A percentile compares a stretch with the other conserved stretches of the same genome.
These are phyloP conservation scores for Phytophthora hibernalis DNA, from an alignment of 352 stramenopile species.

Conservation along the genomic window DNA sequence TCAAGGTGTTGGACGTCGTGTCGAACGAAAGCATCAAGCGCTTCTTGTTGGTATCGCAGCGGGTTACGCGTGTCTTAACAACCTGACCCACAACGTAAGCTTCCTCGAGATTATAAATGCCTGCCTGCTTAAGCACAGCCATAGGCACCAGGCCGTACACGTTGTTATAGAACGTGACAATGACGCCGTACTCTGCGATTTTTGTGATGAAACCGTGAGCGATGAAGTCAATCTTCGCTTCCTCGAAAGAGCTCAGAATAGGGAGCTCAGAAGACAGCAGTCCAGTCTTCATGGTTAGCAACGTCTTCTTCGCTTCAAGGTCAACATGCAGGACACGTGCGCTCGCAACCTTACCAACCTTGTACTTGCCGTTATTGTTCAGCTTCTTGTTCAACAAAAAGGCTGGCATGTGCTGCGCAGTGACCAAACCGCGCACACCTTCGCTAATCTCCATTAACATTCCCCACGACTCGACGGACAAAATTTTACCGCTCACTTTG, in stretches of 20 bases:
- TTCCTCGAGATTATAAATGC: slow-evolving; percentile 85
- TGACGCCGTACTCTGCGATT: slow-evolving; percentile 92
- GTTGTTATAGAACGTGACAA: slow-evolving; percentile 97
- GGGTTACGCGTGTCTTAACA: slow-evolving; percentile 80
- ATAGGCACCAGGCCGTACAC: slow-evolving; percentile 94
- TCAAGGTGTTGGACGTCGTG: slow-evolving; percentile 38
- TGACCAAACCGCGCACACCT: slow-evolving; percentile 80
- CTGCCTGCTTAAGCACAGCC: slow-evolving; percentile 81
- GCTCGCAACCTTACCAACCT: slow-evolving; percentile 76
- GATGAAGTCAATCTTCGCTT: slow-evolving; percentile 75
- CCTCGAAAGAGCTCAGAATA: slow-evolving; percentile 78
- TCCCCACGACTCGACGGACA: slow-evolving; percentile 84
- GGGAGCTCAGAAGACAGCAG: slow-evolving; percentile 81
- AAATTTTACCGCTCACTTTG: slow-evolving; percentile 82
- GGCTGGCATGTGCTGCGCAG: slow-evolving; percentile 76
- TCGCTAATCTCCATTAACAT: slow-evolving; percentile 89
- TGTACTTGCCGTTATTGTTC: slow-evolving; percentile 78
- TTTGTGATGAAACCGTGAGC: slow-evolving; percentile 94
- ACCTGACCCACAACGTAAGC: slow-evolving; percentile 90
- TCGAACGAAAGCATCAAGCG: slow-evolving; percentile 90
- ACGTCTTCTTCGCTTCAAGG: slow-evolving; percentile 92
- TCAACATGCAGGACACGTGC: slow-evolving; percentile 88
- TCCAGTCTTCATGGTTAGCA: slow-evolving; percentile 91
- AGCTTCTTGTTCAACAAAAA: slow-evolving; percentile 73
- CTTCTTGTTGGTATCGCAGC: slow-evolving; percentile 79